Evolutionary conservation across 2,329 filamentous ascomycete genomes (phyloP).

Genomic region (Ophiostoma tasmaniense): DNA sequence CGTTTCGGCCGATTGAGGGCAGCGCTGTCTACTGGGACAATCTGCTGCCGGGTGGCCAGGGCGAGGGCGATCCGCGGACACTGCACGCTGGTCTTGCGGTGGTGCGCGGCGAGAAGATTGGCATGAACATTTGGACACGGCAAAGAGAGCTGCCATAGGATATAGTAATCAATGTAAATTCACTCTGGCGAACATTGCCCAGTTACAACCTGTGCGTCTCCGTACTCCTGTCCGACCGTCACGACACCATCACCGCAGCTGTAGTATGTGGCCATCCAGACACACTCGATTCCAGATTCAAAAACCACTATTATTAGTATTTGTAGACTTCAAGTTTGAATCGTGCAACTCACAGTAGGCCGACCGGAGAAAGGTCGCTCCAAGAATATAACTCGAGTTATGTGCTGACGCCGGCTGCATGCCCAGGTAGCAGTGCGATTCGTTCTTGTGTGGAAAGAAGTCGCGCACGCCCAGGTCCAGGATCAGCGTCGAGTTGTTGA

Average conservation of each 20-base stretch:
- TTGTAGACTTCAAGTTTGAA: too few relatives aligned
- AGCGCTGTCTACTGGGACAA: slow-evolving; percentile 45
- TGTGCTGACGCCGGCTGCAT: too few relatives aligned
- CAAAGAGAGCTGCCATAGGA: slow-evolving; percentile 22
- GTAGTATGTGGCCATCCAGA: neutral
- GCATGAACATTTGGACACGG: slow-evolving; percentile 46
- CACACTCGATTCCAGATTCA: too few relatives aligned
- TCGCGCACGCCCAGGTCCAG: too few relatives aligned
- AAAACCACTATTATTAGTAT: too few relatives aligned
- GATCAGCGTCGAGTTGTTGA: too few relatives aligned
- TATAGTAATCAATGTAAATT: neutral
- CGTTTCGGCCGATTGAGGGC: slow-evolving; percentile 38
- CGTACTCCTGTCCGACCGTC: neutral
- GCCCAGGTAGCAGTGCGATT: too few relatives aligned
- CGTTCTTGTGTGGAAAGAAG: too few relatives aligned
- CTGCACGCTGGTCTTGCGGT: slow-evolving; percentile 41
- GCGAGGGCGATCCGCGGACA: slow-evolving; percentile 35
- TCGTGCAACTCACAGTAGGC: too few relatives aligned
- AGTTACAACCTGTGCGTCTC: neutral
- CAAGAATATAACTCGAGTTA: too few relatives aligned
- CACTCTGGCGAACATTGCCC: neutral
- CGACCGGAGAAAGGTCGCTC: too few relatives aligned
- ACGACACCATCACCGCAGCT: neutral
- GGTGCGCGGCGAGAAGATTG: slow-evolving; percentile 38
- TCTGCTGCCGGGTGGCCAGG: slow-evolving; percentile 31